These are phyloP conservation scores for Encephalitozoon cuniculi DNA, from an alignment of 371 early-diverging fungal genomes.

Conservation along the genomic window DNA sequence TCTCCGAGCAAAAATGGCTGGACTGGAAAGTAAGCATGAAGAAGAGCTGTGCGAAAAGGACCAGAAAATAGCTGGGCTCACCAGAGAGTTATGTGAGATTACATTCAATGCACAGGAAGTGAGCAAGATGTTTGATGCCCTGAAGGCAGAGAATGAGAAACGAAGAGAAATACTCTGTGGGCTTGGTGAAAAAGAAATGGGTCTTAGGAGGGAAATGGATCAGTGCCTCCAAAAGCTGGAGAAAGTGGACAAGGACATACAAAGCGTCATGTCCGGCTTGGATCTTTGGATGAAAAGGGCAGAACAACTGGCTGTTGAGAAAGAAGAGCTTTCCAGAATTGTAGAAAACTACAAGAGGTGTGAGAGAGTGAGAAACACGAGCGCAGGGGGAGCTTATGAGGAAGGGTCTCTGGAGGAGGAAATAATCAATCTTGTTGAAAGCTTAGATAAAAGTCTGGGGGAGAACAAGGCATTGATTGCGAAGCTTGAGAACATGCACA, in stretches of 20 bases:
- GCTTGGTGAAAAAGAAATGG: background rate
- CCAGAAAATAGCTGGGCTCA: background rate
- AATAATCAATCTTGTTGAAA: conserved; percentile 10
- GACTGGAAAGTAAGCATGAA: background rate
- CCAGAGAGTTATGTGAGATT: background rate
- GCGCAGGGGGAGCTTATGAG: background rate
- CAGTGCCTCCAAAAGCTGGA: background rate
- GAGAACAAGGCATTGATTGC: conserved; percentile 8
- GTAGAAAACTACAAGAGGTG: background rate
- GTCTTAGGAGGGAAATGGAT: background rate
- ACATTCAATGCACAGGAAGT: background rate
- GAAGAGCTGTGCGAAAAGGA: background rate
- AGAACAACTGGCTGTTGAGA: background rate
- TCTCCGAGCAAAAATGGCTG: background rate
- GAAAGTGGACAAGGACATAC: background rate
- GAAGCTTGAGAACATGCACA: background rate
- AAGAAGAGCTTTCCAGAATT: background rate
- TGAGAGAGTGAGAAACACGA: background rate
- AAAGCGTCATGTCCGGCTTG: background rate
- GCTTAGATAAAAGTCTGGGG: background rate
- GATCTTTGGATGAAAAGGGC: background rate
- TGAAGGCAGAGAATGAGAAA: background rate
- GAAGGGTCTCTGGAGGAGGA: background rate
- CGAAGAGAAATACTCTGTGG: background rate
- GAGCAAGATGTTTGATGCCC: background rate